Conservation (phyloP, 495 filamentous ascomycete species). For the Neurospora sp. region DNA sequence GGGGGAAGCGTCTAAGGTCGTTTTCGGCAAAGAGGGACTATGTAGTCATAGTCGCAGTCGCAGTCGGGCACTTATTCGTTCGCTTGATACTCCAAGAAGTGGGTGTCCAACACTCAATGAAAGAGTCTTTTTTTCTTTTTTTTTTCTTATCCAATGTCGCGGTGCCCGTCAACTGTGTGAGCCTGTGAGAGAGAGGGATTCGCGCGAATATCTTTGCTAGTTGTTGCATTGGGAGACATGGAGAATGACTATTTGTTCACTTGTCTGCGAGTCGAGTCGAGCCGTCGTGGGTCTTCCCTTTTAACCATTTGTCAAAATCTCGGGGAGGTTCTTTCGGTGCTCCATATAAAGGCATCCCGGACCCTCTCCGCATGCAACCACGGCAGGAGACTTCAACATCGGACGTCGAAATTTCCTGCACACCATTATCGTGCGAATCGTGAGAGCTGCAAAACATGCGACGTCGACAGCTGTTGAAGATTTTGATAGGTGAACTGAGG, state of each 20-base stretch:
- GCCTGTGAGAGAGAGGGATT: not conserved
- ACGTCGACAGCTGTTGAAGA: not conserved
- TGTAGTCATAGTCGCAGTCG: not conserved
- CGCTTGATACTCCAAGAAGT: not conserved
- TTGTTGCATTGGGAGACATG: not conserved
- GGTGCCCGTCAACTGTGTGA: not conserved
- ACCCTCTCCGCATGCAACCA: not conserved
- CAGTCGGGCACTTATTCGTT: not conserved
- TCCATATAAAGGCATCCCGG: not conserved
- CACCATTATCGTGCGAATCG: not conserved
- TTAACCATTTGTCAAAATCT: not conserved
- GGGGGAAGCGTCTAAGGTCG: not conserved
- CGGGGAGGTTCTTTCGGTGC: not conserved
- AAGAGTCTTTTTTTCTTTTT: not conserved
- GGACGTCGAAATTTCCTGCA: not conserved
- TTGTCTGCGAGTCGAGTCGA: not conserved
- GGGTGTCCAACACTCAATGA: not conserved
- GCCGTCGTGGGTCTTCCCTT: not conserved
- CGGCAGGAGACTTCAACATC: not conserved
- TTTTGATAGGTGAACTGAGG: not conserved
- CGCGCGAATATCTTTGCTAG: not conserved
- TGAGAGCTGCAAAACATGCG: not conserved
- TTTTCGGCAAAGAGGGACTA: not conserved
- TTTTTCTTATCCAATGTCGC: not conserved
- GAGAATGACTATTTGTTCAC: not conserved